Base-by-base conservation (phyloP, 495 filamentous ascomycete species). In the Lophiostoma macrostomum region DNA sequence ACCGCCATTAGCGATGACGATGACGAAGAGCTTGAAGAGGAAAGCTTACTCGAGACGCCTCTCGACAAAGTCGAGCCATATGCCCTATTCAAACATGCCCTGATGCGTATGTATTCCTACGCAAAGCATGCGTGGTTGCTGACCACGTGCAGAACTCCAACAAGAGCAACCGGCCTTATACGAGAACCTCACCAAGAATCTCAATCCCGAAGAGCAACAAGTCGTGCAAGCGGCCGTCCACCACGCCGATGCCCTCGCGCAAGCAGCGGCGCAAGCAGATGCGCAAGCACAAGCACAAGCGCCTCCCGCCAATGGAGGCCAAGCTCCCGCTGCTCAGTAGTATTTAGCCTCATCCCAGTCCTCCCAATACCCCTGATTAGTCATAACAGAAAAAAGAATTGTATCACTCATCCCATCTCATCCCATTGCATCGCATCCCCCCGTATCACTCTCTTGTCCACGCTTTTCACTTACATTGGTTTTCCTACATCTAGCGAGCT, bases 11-110 rank as follows among this genome's bases (percentile, higher is more conserved):
- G 79, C 23, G 82, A 83, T 7, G 85, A 86, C 20, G 89, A 95
- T 22, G 91, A 93, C 34, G 91, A 96, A 28, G 83, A 94, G 18
- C 76, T 95, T 20, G 93, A 96, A 63, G 93, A 98, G 60, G 90
- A 91, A 67, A 84, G 85, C 42, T 74, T 96, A 44, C 81, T 97
- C 10, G 93, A 97, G 68, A 93, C 91, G 5, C 93, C 91, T 20
- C 74, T 98, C 28, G 94, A 98, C 71, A 88, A 89, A 69, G 76
- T 98, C 46, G 94, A 98, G 67, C 91, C 91, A 7, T 98, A 98
- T 68, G 77, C 80, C 58, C 71, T 94, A 55, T 95, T 98, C 77
- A 83, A 86, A 68, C 73, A 79, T 53, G 81, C 87, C 14, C 72
- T 98, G 50, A 60, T 94, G 56, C 85, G 93, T 96, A 85, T 60